Evolutionary conservation across 139 green algal genomes (phyloP).

Genomic region (Asterochloris erici): DNA sequence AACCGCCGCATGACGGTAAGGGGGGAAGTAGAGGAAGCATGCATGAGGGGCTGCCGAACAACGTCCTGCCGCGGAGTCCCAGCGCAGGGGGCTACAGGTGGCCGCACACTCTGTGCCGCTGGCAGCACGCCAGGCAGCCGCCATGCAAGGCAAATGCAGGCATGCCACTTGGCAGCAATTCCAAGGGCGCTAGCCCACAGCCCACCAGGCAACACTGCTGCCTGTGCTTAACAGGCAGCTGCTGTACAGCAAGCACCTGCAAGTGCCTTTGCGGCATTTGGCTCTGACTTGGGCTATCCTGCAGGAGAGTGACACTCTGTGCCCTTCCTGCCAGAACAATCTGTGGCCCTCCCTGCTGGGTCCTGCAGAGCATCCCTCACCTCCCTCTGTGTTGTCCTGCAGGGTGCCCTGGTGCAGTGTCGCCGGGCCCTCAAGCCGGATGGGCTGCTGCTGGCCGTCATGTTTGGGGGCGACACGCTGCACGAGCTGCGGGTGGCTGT

Average conservation of each 20-base stretch:
- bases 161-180: too few relatives aligned
- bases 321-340: too few relatives aligned
- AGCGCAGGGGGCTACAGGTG: conserved; percentile 25
- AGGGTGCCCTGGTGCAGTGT: conserved; percentile 67
- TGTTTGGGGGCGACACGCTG: conserved; percentile 79
- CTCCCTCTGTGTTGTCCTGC: neutral
- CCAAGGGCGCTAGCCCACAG: too few relatives aligned
- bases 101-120: conserved; percentile 16
- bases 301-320: too few relatives aligned
- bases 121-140: too few relatives aligned
- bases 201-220: too few relatives aligned
- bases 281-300: too few relatives aligned
- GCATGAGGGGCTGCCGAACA: conserved; percentile 27
- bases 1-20: conserved; percentile 25
- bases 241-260: too few relatives aligned
- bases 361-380: neutral
- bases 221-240: too few relatives aligned
- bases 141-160: too few relatives aligned
- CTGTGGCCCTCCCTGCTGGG: too few relatives aligned
- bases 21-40: conserved; percentile 31
- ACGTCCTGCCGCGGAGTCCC: conserved; percentile 12
- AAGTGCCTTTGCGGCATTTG: too few relatives aligned
- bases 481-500: conserved; percentile 75
- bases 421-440: conserved; percentile 65
- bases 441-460: conserved; percentile 72